Evolutionary conservation across 2,329 filamentous ascomycete genomes (phyloP).

Genomic region (Scopulariopsis brevicaulis): DNA sequence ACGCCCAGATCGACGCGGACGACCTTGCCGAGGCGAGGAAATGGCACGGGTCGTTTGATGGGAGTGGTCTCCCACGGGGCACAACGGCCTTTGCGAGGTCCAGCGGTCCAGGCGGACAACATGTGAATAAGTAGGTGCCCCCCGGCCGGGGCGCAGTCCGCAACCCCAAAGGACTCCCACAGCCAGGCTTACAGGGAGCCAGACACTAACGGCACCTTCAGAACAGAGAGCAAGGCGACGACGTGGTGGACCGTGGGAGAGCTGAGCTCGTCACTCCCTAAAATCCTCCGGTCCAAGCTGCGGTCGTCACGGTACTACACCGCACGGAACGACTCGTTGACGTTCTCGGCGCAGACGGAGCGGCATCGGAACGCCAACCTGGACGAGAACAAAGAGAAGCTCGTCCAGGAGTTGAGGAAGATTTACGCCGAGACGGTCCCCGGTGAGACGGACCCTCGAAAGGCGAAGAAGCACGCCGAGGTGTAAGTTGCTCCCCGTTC

Average conservation of each 20-base stretch:
- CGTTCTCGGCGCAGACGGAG: slow-evolving; percentile 42
- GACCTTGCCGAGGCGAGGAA: slow-evolving; percentile 36
- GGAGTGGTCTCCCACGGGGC: slow-evolving; percentile 33
- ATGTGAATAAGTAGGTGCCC: slow-evolving; percentile 48
- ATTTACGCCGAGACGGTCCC: slow-evolving; percentile 37
- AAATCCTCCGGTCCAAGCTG: slow-evolving; percentile 31
- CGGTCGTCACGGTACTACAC: slow-evolving; percentile 44
- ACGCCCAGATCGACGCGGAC: slow-evolving; percentile 35
- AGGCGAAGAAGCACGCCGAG: slow-evolving; percentile 34
- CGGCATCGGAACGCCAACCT: slow-evolving; percentile 39
- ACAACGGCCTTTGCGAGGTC: slow-evolving; percentile 44
- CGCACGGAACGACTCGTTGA: slow-evolving; percentile 36
- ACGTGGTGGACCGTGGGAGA: slow-evolving; percentile 39
- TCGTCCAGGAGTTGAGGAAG: slow-evolving; percentile 32
- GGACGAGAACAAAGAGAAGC: slow-evolving; percentile 38
- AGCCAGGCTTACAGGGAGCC: not conserved
- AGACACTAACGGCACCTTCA: slow-evolving; percentile 13
- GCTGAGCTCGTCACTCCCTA: slow-evolving; percentile 31
- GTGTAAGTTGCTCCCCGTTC: slow-evolving; percentile 24
- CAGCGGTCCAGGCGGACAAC: slow-evolving; percentile 48
- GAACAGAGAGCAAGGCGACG: slow-evolving; percentile 48
- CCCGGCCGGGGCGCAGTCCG: too few relatives aligned
- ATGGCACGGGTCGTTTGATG: slow-evolving; percentile 35
- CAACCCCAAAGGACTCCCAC: not conserved
- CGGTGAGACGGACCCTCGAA: slow-evolving; percentile 30